Conservation (phyloP, 176 grass and related monocot genomes). For the Luzula sylvatica region DNA sequence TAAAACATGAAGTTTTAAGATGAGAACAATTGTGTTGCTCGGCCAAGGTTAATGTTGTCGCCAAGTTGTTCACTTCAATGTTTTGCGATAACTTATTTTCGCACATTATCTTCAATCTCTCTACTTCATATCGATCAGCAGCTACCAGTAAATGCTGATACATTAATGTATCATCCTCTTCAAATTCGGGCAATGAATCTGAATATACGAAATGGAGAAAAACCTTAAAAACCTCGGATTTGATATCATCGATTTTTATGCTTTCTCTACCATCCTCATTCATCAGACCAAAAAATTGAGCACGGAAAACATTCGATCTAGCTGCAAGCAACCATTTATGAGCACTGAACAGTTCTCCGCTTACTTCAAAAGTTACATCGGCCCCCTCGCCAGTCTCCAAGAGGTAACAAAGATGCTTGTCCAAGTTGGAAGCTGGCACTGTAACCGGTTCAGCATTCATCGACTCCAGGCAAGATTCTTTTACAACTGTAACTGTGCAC, state of each 20-base stretch:
- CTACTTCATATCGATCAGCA: not conserved
- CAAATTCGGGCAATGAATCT: not conserved
- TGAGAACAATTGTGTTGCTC: not conserved
- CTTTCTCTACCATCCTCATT: not conserved
- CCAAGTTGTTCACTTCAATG: not conserved
- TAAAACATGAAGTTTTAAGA: not conserved
- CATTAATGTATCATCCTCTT: not conserved
- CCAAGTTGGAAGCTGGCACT: constrained; percentile 2
- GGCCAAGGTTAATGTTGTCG: not conserved
- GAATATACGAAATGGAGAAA: constrained; percentile 16
- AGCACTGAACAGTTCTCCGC: not conserved
- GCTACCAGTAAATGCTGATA: not conserved
- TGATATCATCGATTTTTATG: constrained; percentile 14
- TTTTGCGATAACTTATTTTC: not conserved
- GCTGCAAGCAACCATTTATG: constrained; percentile 10
- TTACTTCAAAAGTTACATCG: constrained; percentile 14
- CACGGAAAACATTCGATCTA: constrained; percentile 8
- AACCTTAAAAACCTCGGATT: constrained; percentile 10
- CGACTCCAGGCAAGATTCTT: not conserved
- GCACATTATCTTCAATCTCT: not conserved
- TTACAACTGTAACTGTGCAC: constrained; percentile 14
- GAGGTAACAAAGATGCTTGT: not conserved
- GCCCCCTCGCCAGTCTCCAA: constrained; percentile 1
- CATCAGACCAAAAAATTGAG: constrained; percentile 22
- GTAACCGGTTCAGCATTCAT: not conserved